Base-by-base conservation (phyloP, 352 stramenopile genomes). In the Pythium sp. region DNA sequence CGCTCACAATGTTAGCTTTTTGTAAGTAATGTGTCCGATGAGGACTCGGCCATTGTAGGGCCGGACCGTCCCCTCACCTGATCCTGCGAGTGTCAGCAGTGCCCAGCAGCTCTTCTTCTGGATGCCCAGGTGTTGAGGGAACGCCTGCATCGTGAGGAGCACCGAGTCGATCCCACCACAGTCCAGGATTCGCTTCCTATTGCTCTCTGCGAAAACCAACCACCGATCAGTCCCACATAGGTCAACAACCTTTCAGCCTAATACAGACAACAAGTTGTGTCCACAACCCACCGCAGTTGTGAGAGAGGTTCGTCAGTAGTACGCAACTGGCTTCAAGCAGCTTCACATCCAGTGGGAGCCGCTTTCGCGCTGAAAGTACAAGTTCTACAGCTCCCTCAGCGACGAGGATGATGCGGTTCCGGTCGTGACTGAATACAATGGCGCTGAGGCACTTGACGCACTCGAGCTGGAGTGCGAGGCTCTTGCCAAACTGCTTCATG, bases 91-190 rank as follows among this genome's bases (percentile, higher is more conserved):
- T 15, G 88, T 97, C 47, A 93, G 72, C 3, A 98, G 66, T 32
- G 87, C 86, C 87, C 87, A 97, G 51, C 87, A 95, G 28, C 86
- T 84, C 55, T 79, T 76, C 70, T 93, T 88, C 74, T 98, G 92
- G 11, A 97, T 74, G 9, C 51, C 65, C 5, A 66, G n/a, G 22
- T 87, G 77, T 11, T 90, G 78, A 36, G 87, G 85, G 74, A 96
- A 95, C 20, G 72, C 65, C 72, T 97, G 82, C 90, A 98, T 97
- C 2, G 83, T 78, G 36, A 82, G 78, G 18, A 98, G 77, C 7
- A 97, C 76, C 5, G 87, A 74, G 49, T 98, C 89, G 55, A 97
- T 78, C 7, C 79, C 88, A 3, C 84, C 89, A 20, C 82, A 75
- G 2, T 84, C 82, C 0, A 89, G 58, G 47, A 97, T 84, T 11